Evolutionary conservation across 345 rosid species (phyloP).

Genomic region (Cardamine chenopodiifolia): DNA sequence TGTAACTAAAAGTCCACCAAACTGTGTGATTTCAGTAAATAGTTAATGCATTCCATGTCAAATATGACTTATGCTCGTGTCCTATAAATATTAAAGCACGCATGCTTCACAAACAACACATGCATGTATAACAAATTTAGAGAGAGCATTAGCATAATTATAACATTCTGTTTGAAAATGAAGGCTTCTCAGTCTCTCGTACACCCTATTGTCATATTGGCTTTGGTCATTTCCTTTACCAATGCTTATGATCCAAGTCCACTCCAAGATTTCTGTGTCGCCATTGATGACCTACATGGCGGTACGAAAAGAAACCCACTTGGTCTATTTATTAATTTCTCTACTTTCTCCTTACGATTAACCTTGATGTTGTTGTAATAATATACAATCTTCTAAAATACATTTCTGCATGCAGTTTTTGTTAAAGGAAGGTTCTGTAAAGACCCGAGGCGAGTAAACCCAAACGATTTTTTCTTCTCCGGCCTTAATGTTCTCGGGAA

Average conservation of each 20-base stretch:
- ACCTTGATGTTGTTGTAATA: background rate
- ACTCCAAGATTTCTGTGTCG: constrained; percentile 39
- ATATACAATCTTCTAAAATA: background rate
- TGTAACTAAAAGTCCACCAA: constrained; percentile 9
- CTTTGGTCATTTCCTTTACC: constrained; percentile 12
- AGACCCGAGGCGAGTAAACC: constrained; percentile 14
- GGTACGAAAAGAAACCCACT: constrained; percentile 1
- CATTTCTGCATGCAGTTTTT: constrained; percentile 35
- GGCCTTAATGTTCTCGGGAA: constrained; percentile 31
- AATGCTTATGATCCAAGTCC: constrained; percentile 40
- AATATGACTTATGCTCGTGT: background rate
- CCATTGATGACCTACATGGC: constrained; percentile 28
- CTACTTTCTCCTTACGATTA: background rate
- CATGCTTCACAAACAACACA: constrained; percentile 18
- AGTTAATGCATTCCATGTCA: background rate
- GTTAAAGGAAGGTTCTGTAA: constrained; percentile 40
- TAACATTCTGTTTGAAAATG: constrained; percentile 4
- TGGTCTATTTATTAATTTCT: background rate
- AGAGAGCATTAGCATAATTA: too few species aligned
- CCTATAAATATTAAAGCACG: constrained; percentile 19
- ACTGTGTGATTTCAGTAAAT: background rate
- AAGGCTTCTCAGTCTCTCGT: constrained; percentile 3
- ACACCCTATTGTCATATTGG: constrained; percentile 1
- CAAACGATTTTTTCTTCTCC: constrained; percentile 34
- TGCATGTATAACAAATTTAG: too few species aligned